phyloP scores from a whole-genome alignment of 805 yeast genomes.

The Yamadazyma sp. region DNA sequence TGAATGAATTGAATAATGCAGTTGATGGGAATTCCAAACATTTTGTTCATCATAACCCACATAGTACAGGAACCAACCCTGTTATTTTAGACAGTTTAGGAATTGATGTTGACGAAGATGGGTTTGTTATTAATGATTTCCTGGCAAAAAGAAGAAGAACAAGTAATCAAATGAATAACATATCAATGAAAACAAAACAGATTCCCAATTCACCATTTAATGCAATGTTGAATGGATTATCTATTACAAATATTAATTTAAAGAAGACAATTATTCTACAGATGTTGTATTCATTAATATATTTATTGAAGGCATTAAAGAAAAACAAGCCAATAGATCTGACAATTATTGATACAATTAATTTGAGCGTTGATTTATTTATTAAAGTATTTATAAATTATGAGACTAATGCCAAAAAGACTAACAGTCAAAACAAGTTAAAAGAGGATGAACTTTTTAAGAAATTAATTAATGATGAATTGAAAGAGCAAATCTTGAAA shows the following conservation, averaged over 20 bases:
- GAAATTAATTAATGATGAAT: conserved; percentile 37
- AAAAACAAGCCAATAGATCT: conserved; percentile 17
- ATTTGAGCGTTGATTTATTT: conserved; percentile 29
- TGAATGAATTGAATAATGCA: conserved; percentile 10
- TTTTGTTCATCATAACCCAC: conserved; percentile 16
- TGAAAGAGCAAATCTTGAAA: conserved; percentile 34
- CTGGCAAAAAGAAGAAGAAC: conserved; percentile 33
- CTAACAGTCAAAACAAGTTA: conserved; percentile 13
- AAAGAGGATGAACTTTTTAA: conserved; percentile 37
- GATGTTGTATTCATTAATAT: conserved; percentile 40
- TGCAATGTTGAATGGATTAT: conserved; percentile 39
- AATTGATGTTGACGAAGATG: conserved; percentile 43
- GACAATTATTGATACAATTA: conserved; percentile 16
- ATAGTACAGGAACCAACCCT: conserved; percentile 17
- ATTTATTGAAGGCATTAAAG: conserved; percentile 35
- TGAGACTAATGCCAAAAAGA: conserved; percentile 21
- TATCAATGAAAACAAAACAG: conserved; percentile 18
- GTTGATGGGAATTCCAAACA: conserved; percentile 1
- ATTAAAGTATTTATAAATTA: conserved; percentile 38
- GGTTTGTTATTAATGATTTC: conserved; percentile 43
- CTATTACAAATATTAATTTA: conserved; percentile 41
- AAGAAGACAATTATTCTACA: conserved; percentile 41
- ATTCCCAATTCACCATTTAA: conserved; percentile 41
- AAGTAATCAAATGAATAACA: conserved; percentile 9
- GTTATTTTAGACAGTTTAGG: conserved; percentile 36